Conservation (phyloP, 352 stramenopile genomes). For the Phytophthora pseudosyringae region DNA sequence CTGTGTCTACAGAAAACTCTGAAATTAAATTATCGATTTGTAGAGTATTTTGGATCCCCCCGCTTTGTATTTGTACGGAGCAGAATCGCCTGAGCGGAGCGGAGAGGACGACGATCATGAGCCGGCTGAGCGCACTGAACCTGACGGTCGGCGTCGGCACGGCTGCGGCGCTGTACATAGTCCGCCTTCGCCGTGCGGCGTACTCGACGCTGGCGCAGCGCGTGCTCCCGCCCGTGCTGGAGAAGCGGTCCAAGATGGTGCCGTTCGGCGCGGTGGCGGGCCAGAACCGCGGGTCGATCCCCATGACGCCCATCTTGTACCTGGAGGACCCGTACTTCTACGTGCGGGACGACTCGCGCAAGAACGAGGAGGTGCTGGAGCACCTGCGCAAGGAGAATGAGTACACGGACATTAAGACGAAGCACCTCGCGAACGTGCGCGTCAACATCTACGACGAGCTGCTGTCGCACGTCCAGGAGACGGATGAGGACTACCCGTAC, state of each 20-base stretch:
- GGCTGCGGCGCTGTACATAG: conserved; percentile 61
- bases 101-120: conserved; percentile 41
- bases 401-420: conserved; percentile 90
- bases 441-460: conserved; percentile 94
- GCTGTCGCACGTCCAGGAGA: conserved; percentile 90
- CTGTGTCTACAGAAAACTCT: too few species aligned
- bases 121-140: conserved; percentile 55
- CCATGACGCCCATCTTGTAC: conserved; percentile 91
- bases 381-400: conserved; percentile 94
- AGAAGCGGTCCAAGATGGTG: conserved; percentile 83
- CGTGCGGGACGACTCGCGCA: conserved; percentile 94
- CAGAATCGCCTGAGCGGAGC: not conserved
- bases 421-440: conserved; percentile 83
- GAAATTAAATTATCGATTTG: too few species aligned
- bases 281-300: conserved; percentile 82
- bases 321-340: conserved; percentile 96
- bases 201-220: conserved; percentile 62
- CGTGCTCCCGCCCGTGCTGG: conserved; percentile 60
- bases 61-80: not conserved
- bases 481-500: conserved; percentile 86
- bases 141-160: conserved; percentile 63
- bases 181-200: conserved; percentile 60
- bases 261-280: conserved; percentile 78
- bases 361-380: conserved; percentile 91
- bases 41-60: not conserved